Percentiles rank a stretch among this genome's conserved stretches.
phyloP scores from a whole-genome alignment of 768 basidiomycete genomes.

The Psilocybe subaeruginosa region DNA sequence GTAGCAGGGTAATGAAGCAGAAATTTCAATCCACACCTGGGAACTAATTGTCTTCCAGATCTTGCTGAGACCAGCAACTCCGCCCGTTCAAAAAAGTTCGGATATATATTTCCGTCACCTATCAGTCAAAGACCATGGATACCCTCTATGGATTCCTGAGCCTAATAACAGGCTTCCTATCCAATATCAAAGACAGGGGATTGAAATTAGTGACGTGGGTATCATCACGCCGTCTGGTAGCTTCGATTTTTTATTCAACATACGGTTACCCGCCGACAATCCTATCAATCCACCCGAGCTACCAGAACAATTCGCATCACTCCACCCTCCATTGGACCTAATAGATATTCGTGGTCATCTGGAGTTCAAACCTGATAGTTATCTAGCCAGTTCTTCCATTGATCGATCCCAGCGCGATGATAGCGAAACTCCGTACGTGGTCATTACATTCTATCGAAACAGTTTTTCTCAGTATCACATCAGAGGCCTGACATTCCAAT shows the following conservation, averaged over 20 bases:
- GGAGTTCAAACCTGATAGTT: slow-evolving; percentile 13
- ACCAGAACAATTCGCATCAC: slow-evolving; percentile 10
- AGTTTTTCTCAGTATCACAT: neutral
- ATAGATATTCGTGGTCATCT: slow-evolving; percentile 7
- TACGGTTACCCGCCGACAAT: slow-evolving; percentile 16
- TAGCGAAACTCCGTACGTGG: neutral
- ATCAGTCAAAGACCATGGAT: slow-evolving; percentile 26
- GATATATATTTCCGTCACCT: slow-evolving; percentile 18
- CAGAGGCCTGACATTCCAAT: slow-evolving; percentile 12
- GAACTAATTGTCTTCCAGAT: no score
- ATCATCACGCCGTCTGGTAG: slow-evolving; percentile 33
- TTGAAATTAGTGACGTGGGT: slow-evolving; percentile 41
- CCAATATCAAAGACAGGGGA: slow-evolving; percentile 23
- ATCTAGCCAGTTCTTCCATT: slow-evolving; percentile 9
- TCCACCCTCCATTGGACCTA: slow-evolving; percentile 1
- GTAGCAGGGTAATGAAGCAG: no score
- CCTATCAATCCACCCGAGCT: slow-evolving; percentile 13
- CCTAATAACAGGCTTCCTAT: slow-evolving; percentile 27
- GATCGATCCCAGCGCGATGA: neutral
- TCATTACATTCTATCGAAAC: slow-evolving; percentile 2
- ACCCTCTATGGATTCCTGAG: slow-evolving; percentile 36
- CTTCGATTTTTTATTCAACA: slow-evolving; percentile 29
- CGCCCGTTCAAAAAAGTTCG: neutral
- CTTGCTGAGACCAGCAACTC: no score
- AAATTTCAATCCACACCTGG: no score